Evolutionary conservation across 2,329 filamentous ascomycete genomes (phyloP).

Genomic region (Talaromyces sp.): DNA sequence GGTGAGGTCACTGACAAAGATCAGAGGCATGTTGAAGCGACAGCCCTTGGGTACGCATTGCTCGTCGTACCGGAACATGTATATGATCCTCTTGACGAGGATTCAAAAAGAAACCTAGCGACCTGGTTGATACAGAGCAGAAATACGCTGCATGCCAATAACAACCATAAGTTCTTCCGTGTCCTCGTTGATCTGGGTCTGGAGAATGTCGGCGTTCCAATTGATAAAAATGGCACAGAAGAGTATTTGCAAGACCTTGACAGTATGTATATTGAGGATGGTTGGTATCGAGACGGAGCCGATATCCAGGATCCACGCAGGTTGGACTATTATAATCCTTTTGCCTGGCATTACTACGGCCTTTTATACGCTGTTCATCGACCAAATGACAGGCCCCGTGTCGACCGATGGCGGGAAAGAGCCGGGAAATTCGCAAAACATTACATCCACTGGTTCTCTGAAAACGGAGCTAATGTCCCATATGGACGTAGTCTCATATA

Average conservation of each 20-base stretch:
- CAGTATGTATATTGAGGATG: conserved; percentile 2
- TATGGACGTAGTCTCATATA: conserved; percentile 14
- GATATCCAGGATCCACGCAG: neutral
- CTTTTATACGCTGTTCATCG: neutral
- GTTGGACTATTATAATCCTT: conserved; percentile 6
- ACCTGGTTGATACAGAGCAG: neutral
- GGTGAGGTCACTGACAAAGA: conserved; percentile 16
- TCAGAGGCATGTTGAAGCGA: conserved; percentile 23
- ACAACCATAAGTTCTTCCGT: conserved; percentile 5
- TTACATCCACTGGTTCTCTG: conserved; percentile 16
- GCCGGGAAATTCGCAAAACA: conserved; percentile 14
- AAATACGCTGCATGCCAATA: neutral
- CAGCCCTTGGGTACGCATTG: conserved; percentile 17
- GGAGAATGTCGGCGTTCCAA: neutral
- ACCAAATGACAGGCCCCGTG: neutral
- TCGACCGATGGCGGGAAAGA: conserved; percentile 8
- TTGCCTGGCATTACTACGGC: conserved; percentile 5
- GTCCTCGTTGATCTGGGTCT: conserved; percentile 2
- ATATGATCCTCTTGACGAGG: conserved; percentile 12
- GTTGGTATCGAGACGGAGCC: conserved; percentile 5
- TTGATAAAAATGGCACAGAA: neutral
- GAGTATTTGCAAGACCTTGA: conserved; percentile 1
- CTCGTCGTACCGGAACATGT: conserved; percentile 16
- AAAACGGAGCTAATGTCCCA: conserved; percentile 6
- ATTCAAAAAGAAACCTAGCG: conserved; percentile 13